Base-by-base conservation (phyloP, 306 rosid genomes). In the Cercis canadensis region DNA sequence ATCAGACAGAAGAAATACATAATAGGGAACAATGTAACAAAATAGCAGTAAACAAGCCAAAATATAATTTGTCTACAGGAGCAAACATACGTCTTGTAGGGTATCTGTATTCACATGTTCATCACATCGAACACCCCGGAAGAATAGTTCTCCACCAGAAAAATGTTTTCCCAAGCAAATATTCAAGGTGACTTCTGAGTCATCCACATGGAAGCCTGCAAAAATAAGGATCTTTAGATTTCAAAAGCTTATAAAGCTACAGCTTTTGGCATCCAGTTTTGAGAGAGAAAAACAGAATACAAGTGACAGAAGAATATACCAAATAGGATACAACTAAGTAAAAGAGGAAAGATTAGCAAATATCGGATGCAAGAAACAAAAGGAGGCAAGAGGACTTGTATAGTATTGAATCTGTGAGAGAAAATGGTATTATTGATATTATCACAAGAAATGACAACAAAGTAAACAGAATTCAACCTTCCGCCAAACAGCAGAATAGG, bases 131-230 rank as follows among this genome's bases (percentile, higher is more conserved):
- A 85, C 86, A 52, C 99, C 99, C 33, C 99, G 90, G 67, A 91
- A 91, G 78, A 86, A 95, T 78, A 95, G 74, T 62, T 86, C 90
- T 50, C 99, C 99, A 32, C 96, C 99, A 56, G 94, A 61, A 82
- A 91, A 91, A 64, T 87, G 83, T 62, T 76, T 88, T 29, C 97
- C 97, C 86, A 94, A 77, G 85, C 97, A 94, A 80, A 94, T 77
- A 66, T 95, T 95, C 89, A 95, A 81, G 62, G 92, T 87, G 64
- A 95, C 96, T 89, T 95, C 99, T 0, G 99, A 63, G 47, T 95
- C 99, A 73, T 91, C 99, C 55, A 95, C 96, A 67, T 95, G 99
- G 78, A 95, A 91, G 60, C 96, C 99, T 95, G 83, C 78, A 87
- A 75, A 81, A 18, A 8, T 37, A 77, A 60, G 57, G 81, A 61